Conservation (phyloP, 306 rosid genomes). For the Heteromeles arbutifolia region DNA sequence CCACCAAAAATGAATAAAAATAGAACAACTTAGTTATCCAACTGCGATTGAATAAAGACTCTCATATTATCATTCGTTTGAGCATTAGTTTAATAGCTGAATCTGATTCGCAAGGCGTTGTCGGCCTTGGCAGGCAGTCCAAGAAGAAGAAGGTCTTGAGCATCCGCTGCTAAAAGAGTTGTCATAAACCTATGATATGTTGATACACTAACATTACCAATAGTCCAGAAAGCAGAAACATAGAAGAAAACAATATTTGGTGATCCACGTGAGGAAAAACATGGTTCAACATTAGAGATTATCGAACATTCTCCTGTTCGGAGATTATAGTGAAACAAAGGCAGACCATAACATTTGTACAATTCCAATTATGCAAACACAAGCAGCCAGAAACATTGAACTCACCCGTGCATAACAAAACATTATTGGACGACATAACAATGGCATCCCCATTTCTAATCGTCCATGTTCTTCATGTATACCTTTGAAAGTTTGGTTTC, state of each 20-base stretch:
- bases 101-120: background rate
- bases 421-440: background rate
- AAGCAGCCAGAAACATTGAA: background rate
- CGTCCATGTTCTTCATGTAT: constrained; percentile 87
- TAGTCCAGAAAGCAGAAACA: background rate
- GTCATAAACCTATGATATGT: background rate
- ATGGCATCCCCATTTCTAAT: constrained; percentile 28
- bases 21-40: no score
- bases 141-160: background rate
- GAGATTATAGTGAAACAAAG: background rate
- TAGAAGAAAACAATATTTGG: background rate
- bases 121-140: background rate
- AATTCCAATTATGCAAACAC: background rate
- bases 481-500: constrained; percentile 90
- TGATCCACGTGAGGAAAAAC: background rate
- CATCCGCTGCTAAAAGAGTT: background rate
- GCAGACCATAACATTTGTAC: background rate
- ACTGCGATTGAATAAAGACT: no score
- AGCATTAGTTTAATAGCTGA: no score
- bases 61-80: no score
- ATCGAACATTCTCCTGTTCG: background rate
- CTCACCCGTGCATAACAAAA: background rate
- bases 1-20: no score
- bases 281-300: background rate
- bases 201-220: background rate